Evolutionary conservation across 2,329 filamentous ascomycete species (phyloP).

Genomic region (Aspergillus ruber): DNA sequence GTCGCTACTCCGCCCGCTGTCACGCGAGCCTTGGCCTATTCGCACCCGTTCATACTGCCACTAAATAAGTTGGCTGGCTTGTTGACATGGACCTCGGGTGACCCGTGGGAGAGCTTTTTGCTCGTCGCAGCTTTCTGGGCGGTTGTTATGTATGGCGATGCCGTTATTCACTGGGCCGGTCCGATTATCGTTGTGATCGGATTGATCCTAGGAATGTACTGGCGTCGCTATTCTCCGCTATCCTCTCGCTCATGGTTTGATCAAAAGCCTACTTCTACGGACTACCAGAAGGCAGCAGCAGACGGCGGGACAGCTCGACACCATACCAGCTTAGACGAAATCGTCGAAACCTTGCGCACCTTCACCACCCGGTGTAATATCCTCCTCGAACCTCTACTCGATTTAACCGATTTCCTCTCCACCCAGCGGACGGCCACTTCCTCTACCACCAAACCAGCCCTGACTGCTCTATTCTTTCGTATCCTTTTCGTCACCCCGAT

Average conservation of each 20-base stretch:
- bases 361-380: slow-evolving; percentile 91
- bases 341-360: slow-evolving; percentile 84
- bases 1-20: slow-evolving; percentile 91
- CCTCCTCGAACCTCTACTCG: slow-evolving; percentile 78
- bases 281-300: slow-evolving; percentile 43
- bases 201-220: slow-evolving; percentile 89
- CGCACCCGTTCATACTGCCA: slow-evolving; percentile 85
- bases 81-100: slow-evolving; percentile 86
- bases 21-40: slow-evolving; percentile 89
- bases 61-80: slow-evolving; percentile 80
- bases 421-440: slow-evolving; percentile 86
- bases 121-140: slow-evolving; percentile 82
- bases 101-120: slow-evolving; percentile 96
- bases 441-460: slow-evolving; percentile 80
- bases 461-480: slow-evolving; percentile 83
- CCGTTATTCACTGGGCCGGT: slow-evolving; percentile 71
- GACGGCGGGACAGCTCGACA: slow-evolving; percentile 64
- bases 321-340: slow-evolving; percentile 94
- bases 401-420: slow-evolving; percentile 86
- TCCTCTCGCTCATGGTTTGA: slow-evolving; percentile 75
- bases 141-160: slow-evolving; percentile 75
- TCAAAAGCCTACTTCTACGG: slow-evolving; percentile 47
- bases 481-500: slow-evolving; percentile 82
- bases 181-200: slow-evolving; percentile 73
- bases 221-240: slow-evolving; percentile 78